Base-by-base conservation (phyloP, 1,284 basidiomycete species). In the Agroathelia rolfsii region DNA sequence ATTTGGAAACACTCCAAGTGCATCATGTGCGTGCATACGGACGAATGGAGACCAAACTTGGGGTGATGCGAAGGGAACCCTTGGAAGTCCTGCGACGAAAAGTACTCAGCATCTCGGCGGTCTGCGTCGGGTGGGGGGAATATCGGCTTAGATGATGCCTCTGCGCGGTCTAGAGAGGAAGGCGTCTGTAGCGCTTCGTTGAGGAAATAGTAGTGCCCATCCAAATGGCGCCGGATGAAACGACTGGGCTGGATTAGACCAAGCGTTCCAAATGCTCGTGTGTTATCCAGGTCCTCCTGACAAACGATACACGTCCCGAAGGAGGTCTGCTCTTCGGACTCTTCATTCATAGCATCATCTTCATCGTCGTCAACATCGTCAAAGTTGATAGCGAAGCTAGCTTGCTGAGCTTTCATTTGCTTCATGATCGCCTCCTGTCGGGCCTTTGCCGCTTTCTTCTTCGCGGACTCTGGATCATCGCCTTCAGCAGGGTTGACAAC, bases 1-100 rank as follows among this genome's bases (percentile, higher is more conserved):
- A 82, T 80, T 37, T 84, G 79, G 62, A 98, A 96, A 58, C 95
- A 98, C 24, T 81, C 75, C 40, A 94, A 62, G 58, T 99, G 95
- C 93, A 99, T 98, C 68, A 93, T 79, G 52, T 98, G 95, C 22
- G 84, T 90, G 56, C 94, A 98, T 16, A 92, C 82, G 3, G 92
- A 93, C 3, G 82, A 68, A 49, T 93, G 73, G 17, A 97, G 63
- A 5, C 94, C 95, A 45, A 92, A 90, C 18, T 77, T 75, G 10
- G 81, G 82, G 41, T 72, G 73, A 20, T 69, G 62, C 0, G 73
- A 52, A 0, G 86, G 80, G 56, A 89, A 92, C 0, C 76, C 81
- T 39, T 82, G 77, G 41, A 85, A 82, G 44, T 68, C 76, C 33
- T 58, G 62, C 21, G 61, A 54, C 3, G 62, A 56, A 5, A 58